phyloP scores from a whole-genome alignment of 305 asterid genomes.

The Fraxinus paxiana region DNA sequence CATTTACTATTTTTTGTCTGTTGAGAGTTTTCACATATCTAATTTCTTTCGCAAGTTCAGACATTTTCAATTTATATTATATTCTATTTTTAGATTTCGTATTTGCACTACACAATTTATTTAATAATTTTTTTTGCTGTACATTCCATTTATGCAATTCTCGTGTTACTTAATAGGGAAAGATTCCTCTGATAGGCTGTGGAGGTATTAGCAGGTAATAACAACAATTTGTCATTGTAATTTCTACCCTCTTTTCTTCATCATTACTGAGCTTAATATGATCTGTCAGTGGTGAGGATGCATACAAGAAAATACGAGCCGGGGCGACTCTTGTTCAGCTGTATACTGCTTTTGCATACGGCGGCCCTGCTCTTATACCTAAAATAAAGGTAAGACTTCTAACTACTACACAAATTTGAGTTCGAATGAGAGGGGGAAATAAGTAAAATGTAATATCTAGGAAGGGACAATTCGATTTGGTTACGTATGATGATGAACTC shows the following conservation, averaged over 20 bases:
- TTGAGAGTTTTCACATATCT: neutral
- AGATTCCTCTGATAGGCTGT: conserved; percentile 82
- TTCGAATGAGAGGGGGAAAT: too few relatives aligned
- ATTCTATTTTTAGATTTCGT: too few relatives aligned
- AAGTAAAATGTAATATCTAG: neutral
- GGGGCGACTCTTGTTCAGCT: conserved; percentile 95
- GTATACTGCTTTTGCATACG: conserved; percentile 92
- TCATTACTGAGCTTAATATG: conserved; percentile 10
- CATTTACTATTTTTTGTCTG: neutral
- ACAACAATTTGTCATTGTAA: neutral
- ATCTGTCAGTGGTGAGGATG: conserved; percentile 77
- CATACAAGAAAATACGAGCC: conserved; percentile 87
- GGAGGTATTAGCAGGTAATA: conserved; percentile 93
- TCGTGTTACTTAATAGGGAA: conserved; percentile 57
- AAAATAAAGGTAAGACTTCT: conserved; percentile 72
- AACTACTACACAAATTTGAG: neutral
- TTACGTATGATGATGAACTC: neutral
- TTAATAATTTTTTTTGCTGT: too few relatives aligned
- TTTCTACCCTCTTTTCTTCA: neutral
- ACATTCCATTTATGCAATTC: conserved; percentile 8
- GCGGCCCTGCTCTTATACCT: conserved; percentile 96
- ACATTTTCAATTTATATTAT: too few relatives aligned
- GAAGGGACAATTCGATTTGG: neutral
- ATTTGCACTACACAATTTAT: too few relatives aligned
- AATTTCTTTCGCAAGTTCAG: too few relatives aligned